Base-by-base conservation (phyloP, 768 basidiomycete species). In the Lentinus tigrinus region DNA sequence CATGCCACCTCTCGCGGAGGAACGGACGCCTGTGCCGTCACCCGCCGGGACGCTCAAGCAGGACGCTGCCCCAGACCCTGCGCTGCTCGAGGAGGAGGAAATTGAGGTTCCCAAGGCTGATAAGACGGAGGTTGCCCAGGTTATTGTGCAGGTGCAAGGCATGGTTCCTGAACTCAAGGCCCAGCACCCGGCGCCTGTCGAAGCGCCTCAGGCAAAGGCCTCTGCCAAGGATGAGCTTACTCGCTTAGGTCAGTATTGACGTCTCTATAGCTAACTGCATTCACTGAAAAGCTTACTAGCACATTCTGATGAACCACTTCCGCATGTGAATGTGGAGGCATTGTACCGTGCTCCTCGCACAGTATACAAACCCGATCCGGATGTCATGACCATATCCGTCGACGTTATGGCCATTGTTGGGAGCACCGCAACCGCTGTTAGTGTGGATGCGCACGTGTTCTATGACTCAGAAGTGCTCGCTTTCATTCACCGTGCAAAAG, bases 401-500 rank as follows among this genome's bases (percentile, higher is more conserved):
- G 91, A 93, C 37, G 79, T 89, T 2, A 75, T 93, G 69, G 70
- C 76, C 11, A 77, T 94, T 57, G 69, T 75, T 0, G 87, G 84
- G 11, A 77, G 72, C 52, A 77, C 76, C 5, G 78, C 82, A 1
- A 75, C 73, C 1, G 63, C 78, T 1, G 62, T 91, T 11, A 73
- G 76, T 11, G 73, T 68, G 4, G 75, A 84, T 54, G 66, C 67
- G 8, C 74, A 80, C 57, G 69, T 89, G 17, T 91, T 93, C 69
- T 88, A 93, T 65, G 91, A 93, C 52, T 73, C 78, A 1, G 92
- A 94, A 67, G 73, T 85, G 8, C 73, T 92, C 19, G 83, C 81
- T 1, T 77, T 93, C 50, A 76, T 93, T 14, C 81, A 91, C 68
- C 81, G 91, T 14, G 78, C 74, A 23, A 93, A 92, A 70, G 81